Conservation (phyloP, 2,329 filamentous ascomycete species). For the Phialocephala subalpina region DNA sequence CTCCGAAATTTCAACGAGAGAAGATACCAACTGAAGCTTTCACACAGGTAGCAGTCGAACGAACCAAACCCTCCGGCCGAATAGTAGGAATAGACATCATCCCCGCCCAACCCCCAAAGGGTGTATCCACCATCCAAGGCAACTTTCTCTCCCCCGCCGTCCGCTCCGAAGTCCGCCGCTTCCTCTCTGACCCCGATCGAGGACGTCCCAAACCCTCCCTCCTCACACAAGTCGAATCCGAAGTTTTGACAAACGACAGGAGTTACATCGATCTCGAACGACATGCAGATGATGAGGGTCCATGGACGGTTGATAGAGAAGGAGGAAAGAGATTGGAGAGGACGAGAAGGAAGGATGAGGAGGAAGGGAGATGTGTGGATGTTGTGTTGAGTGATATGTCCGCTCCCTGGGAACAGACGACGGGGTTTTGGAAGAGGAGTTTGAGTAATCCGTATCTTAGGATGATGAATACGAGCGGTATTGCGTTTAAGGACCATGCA, state of each 20-base stretch:
- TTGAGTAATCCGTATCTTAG: slow-evolving; percentile 95
- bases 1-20: not conserved
- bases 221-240: slow-evolving; percentile 15
- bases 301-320: slow-evolving; percentile 22
- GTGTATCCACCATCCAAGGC: slow-evolving; percentile 94
- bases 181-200: slow-evolving; percentile 70
- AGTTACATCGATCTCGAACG: slow-evolving; percentile 75
- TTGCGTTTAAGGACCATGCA: slow-evolving; percentile 84
- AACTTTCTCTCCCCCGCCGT: slow-evolving; percentile 83
- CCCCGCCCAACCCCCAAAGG: slow-evolving; percentile 87
- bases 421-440: slow-evolving; percentile 83
- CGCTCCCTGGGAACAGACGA: slow-evolving; percentile 88
- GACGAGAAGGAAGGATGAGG: slow-evolving; percentile 47
- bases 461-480: slow-evolving; percentile 99
- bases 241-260: slow-evolving; percentile 47
- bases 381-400: slow-evolving; percentile 99
- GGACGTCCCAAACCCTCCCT: slow-evolving; percentile 55
- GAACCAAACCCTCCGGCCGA: slow-evolving; percentile 77
- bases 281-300: slow-evolving; percentile 40
- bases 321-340: slow-evolving; percentile 42
- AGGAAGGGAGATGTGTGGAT: slow-evolving; percentile 73
- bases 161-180: slow-evolving; percentile 79
- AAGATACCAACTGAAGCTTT: slow-evolving; percentile 3
- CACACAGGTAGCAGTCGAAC: slow-evolving; percentile 77
- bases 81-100: slow-evolving; percentile 95